A percentile compares a stretch with the other conserved stretches of the same genome.
Evolutionary conservation across 169 alveolate genomes (phyloP).

Genomic region (Toxoplasma gondii): DNA sequence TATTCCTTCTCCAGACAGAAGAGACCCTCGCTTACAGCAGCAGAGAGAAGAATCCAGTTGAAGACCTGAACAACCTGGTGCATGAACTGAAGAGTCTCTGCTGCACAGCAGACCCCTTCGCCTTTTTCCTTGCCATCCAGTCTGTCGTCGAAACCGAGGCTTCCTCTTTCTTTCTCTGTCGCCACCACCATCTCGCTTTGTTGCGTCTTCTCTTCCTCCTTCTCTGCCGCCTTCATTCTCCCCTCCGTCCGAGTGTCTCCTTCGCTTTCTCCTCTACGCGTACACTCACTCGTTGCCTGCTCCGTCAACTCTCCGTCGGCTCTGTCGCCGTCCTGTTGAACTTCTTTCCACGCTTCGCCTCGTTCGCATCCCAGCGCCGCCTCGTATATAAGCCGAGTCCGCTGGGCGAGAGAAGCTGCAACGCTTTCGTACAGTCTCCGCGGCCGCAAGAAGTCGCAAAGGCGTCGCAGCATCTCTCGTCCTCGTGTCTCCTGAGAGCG

Average conservation of each 20-base stretch:
- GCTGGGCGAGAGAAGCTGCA: background rate
- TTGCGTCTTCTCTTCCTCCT: background rate
- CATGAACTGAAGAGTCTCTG: background rate
- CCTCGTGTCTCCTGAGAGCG: background rate
- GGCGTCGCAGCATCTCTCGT: background rate
- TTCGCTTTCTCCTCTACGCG: too few species aligned
- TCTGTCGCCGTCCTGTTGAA: background rate
- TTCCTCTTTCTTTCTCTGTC: background rate
- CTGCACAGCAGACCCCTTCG: background rate
- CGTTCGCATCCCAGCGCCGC: background rate
- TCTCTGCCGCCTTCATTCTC: too few species aligned
- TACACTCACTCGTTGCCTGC: background rate
- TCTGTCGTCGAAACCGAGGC: too few species aligned
- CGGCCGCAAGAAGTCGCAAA: slow-evolving; percentile 3
- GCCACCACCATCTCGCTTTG: background rate
- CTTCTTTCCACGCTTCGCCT: background rate
- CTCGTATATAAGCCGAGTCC: background rate
- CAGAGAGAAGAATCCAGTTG: slow-evolving; percentile 18
- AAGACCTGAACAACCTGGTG: slow-evolving; percentile 6
- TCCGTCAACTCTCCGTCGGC: background rate
- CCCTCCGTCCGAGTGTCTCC: too few species aligned
- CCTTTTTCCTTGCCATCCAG: background rate
- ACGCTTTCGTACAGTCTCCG: background rate
- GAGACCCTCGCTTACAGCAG: background rate
- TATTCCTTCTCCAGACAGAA: too few species aligned